Base-by-base conservation (phyloP, 2,329 filamentous ascomycete genomes). In the Epichloe aotearoae region DNA sequence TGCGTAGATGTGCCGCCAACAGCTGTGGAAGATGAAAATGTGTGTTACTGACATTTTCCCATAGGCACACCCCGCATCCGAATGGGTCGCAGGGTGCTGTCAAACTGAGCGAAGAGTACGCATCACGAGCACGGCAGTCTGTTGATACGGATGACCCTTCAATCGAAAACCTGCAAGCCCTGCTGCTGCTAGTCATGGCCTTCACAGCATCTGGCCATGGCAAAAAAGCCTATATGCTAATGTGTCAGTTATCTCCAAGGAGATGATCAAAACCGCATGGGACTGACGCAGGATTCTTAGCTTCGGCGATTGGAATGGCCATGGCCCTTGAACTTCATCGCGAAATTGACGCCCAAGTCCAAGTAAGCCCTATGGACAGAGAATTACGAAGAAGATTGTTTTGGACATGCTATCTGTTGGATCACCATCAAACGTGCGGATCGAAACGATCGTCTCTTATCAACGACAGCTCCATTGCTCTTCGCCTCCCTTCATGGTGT, bases 341-440 rank as follows among this genome's bases (percentile, higher is more conserved):
- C 34, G 88, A 95, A 67, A 70, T 84, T 42, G 82, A 88, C 23
- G 62, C 73, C 5, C 77, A 79, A 47, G 70, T 79, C 12, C 77
- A 79, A 50, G 74, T 86, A 11, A 77, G 80, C 0, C 74, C 80
- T 0, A 70, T 80, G 4, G 88, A 94, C 61, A 77, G 84, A 51
- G 88, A 94, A 68, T 82, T 83, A 61, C 77, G 86, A 44, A 75
- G 88, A 50, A 77, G 86, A n/a, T 70, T 94, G 2, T 95, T 95
- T 65, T 95, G 88, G 88, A 83, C 86, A 2, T 91, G 86, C 62
- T 95, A 93, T 59, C 71, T 94, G 26, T 82, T 94, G 65, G 88
- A 95, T 62, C 79, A 86, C n/a, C 93, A 91, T 58, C 76, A 83
- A 57, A 80, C 85, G 1, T 88, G 85, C 56, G 88, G 88, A 15